Evolutionary conservation across 192 early-diverging fungal species (phyloP), one percentile per base, ranked within the genome.

Genomic region (Coemansia sp.): DNA sequence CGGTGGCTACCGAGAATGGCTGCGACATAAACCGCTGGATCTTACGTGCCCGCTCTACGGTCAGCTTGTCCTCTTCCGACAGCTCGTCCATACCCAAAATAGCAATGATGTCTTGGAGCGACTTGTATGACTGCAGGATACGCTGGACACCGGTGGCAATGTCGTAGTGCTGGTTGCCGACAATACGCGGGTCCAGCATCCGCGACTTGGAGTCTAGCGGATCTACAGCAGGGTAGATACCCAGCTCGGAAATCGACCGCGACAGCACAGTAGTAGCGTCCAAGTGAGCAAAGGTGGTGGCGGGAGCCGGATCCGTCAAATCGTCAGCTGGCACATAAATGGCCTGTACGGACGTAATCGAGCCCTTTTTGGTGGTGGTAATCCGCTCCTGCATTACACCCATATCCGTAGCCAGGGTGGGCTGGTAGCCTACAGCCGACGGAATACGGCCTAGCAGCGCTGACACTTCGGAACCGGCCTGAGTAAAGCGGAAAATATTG

Each of bases 401-500:
- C 95, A 98, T 98, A 82, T 98, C 95, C 38, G 93, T 96, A 83
- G 93, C 89, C 57, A 94, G 86, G 39, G 95, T 98, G 76, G 95
- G 95, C 83, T 98, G 95, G 88, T 98, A 98, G 86, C 95, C 95
- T 82, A 98, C 95, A 83, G 95, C 95, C 41, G 95, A 98, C 65
- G 95, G 94, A 75, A 98, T 98, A 93, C 95, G 93, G 74, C 94
- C 93, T 65, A 98, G 87, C 67, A 98, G 83, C 52, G 95, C 94
- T 84, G 95, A 98, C 87, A 97, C 94, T 78, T 98, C 95, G 57
- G 95, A 98, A 93, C 95, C 95, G 78, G 95, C 95, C 83, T 98
- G 95, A 44, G 94, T 98, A 88, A 98, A 98, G 77, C 95, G 87
- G 93, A 98, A 98, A 90, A 98, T 96, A 89, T 98, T 98, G 89